Base-by-base conservation (phyloP, 495 filamentous ascomycete species). In the Neurospora pannonica region DNA sequence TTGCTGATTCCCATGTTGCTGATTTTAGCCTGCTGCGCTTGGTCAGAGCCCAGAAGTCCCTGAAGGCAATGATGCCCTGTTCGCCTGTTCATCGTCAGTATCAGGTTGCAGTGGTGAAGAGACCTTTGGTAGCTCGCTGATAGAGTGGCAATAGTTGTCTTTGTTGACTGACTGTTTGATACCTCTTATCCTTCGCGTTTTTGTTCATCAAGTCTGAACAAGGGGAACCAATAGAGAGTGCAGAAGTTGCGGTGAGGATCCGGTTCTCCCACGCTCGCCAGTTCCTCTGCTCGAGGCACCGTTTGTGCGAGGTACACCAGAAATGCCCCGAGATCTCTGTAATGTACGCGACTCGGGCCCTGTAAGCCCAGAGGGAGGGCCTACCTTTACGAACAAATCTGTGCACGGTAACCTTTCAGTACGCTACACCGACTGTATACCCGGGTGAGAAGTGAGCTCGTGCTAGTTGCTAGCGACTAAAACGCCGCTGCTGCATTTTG, bases 221-320 rank as follows among this genome's bases (percentile, higher is more conserved):
- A 31, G 54, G 54, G 54, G 54, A 67, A 67, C 54, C 24, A 67
- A 67, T 34, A 34, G 28, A 62, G 71, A 78, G 69, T 46, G 67
- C 42, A 74, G 71, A 76, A 76, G 37, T 79, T 79, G 78, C 78
- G 78, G 78, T 79, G 78, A 74, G 76, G 70, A 71, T 42, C 54
- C 54, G 54, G 54, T 62, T 34, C 54, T 31, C 24, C 54, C 54
- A 31, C 54, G 31, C 24, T 54, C 46, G 28, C 11, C 13, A 31
- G 13, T 17, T 62, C 24, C 28, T 62, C 28, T 62, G 24, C 28
- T 62, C 15, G 13, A 62, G 24, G 54, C 21, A 34, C 24, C 5
- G 24, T 31, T 62, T 62, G 43, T 48, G 8, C 8, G 43, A 24
- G 43, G 43, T 21, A 62, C 54, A 31, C 13, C 24, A 54, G 24